Evolutionary conservation across 306 rosid genomes (phyloP), one percentile per base, ranked within the genome.

Genomic region (Crotalaria pallida): DNA sequence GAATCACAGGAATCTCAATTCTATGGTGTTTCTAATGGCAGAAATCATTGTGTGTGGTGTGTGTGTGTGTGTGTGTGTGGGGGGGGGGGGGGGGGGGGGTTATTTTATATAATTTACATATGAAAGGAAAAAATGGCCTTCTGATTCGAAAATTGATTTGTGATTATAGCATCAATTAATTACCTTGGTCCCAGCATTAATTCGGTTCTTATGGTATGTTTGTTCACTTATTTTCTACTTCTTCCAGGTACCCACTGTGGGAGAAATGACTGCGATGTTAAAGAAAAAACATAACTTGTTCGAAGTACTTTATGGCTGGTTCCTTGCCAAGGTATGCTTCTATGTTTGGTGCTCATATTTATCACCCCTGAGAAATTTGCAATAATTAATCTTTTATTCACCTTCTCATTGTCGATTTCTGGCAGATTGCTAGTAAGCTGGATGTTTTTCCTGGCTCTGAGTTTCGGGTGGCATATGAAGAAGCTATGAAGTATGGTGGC

Each of bases 401-500:
- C 13, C 43, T 58, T 33, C 56, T 62, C 19, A 18, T 29, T 11
- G 21, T 5, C 11, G 19, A 57, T 76, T 73, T 80, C 69, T 76
- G 48, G 44, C 85, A 94, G 99, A 84, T 88, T 87, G 94, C 96
- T 56, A 87, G 84, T 82, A 69, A 84, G 79, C 93, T 94, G 23
- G 96, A 91, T 70, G 97, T 88, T 63, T 88, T 81, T 75, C 99
- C 99, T 49, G 99, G 97, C 71, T 69, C 92, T 67, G 99, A 94
- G 85, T 94, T 94, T 75, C 97, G 95, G 49, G 91, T 88, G 65
- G 99, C 91, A 22, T 88, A 90, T 82, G 97, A 94, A 74, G 99
- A 94, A 80, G 97, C 99, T 47, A 73, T 85, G 81, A 94, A 94
- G 77, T 94, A 94, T 52, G 92, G 99, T 53, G 97, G 91, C 72